Evolutionary conservation across 345 rosid genomes (phyloP).

Genomic region (Hibiscus syriacus): DNA sequence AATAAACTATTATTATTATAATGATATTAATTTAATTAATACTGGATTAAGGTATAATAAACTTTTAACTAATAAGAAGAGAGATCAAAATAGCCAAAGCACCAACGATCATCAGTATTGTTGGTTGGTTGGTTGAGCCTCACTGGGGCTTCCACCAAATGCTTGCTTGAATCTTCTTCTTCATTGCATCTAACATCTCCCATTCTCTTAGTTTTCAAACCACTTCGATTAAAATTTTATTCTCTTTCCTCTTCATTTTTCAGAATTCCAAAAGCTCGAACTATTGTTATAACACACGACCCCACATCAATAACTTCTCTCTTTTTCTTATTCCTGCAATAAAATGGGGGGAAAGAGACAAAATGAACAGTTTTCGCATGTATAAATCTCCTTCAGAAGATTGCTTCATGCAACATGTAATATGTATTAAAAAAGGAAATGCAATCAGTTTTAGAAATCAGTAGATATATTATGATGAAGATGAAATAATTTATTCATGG

Average conservation of each 20-base stretch:
- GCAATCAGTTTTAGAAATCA: constrained; percentile 4
- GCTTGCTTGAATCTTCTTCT: constrained; percentile 88
- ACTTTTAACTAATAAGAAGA: too few relatives aligned
- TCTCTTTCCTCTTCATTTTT: constrained; percentile 23
- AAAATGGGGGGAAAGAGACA: constrained; percentile 27
- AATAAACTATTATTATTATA: too few relatives aligned
- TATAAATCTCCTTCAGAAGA: constrained; percentile 12
- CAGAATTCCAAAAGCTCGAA: constrained; percentile 37
- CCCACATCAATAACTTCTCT: constrained; percentile 34
- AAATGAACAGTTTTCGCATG: constrained; percentile 25
- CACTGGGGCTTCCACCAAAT: constrained; percentile 79
- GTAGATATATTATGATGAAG: background rate
- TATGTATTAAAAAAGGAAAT: constrained; percentile 1
- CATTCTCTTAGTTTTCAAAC: constrained; percentile 55
- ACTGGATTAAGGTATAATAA: too few relatives aligned
- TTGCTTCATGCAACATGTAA: constrained; percentile 5
- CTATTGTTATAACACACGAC: constrained; percentile 32
- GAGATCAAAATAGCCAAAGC: constrained; percentile 64
- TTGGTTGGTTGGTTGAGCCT: constrained; percentile 65
- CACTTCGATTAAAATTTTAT: constrained; percentile 39
- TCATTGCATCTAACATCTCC: constrained; percentile 80
- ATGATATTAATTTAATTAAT: too few relatives aligned
- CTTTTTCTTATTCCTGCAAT: constrained; percentile 43
- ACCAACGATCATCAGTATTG: constrained; percentile 54
- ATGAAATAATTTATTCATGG: background rate